Conservation (phyloP, 495 filamentous ascomycete species). For the Podospora pseudocomata region DNA sequence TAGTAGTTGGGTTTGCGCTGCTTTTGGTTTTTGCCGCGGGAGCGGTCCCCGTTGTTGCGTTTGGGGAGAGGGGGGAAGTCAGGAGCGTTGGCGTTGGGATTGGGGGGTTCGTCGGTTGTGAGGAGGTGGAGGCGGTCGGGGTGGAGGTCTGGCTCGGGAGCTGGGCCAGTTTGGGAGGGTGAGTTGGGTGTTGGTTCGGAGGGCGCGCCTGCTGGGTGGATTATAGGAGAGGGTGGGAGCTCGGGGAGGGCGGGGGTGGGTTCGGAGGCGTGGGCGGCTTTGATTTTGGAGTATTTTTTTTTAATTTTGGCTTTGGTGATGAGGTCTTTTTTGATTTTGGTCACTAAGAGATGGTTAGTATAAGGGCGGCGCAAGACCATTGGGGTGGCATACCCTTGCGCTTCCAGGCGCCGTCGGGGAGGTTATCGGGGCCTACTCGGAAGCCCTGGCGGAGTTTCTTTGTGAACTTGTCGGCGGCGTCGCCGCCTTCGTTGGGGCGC, state of each 20-base stretch:
- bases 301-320: constrained; percentile 94
- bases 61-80: constrained; percentile 19
- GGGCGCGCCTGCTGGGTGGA: constrained; percentile 54
- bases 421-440: constrained; percentile 82
- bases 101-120: constrained; percentile 34
- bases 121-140: constrained; percentile 10
- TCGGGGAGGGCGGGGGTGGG: constrained; percentile 61
- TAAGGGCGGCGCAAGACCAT: neutral
- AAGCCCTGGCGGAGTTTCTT: constrained; percentile 53
- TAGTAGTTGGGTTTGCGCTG: constrained; percentile 65
- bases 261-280: constrained; percentile 55
- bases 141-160: constrained; percentile 10
- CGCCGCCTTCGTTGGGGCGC: constrained; percentile 52
- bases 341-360: constrained; percentile 49
- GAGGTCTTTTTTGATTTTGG: constrained; percentile 86
- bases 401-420: constrained; percentile 87
- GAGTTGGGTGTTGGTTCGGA: constrained; percentile 35
- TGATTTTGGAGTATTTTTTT: constrained; percentile 87
- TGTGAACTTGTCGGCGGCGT: constrained; percentile 32
- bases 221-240: constrained; percentile 70
- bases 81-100: constrained; percentile 60
- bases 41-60: constrained; percentile 17
- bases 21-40: constrained; percentile 41
- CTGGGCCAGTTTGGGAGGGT: neutral
- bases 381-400: constrained; percentile 65